phyloP scores from a whole-genome alignment of 2,329 filamentous ascomycete species.

The Aspergillus udagawae region DNA sequence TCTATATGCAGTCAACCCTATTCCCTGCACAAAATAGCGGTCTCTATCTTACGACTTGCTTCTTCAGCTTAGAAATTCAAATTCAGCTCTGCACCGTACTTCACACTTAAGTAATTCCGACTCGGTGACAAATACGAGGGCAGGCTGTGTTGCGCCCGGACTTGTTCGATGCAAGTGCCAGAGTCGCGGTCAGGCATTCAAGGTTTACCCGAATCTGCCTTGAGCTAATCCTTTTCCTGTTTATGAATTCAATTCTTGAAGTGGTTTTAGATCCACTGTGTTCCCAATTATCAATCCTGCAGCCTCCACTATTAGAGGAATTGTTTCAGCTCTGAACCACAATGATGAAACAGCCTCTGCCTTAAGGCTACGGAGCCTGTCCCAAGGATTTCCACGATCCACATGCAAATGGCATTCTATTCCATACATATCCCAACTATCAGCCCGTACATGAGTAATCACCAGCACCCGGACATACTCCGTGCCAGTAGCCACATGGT shows the following conservation, averaged over 20 bases:
- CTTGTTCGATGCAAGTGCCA: background rate
- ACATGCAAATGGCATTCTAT: background rate
- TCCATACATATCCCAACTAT: background rate
- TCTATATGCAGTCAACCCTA: constrained; percentile 5
- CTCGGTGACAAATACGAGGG: background rate
- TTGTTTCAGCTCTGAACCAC: background rate
- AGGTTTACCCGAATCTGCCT: background rate
- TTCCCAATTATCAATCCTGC: too few relatives aligned
- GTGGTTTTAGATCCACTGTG: background rate
- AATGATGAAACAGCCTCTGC: background rate
- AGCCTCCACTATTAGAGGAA: background rate
- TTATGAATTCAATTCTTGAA: background rate
- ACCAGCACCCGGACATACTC: background rate
- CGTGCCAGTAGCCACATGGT: background rate
- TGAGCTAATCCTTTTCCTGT: background rate
- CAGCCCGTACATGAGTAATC: background rate
- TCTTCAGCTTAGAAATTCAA: background rate
- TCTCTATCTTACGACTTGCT: background rate
- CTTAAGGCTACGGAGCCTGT: background rate
- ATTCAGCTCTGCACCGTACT: background rate
- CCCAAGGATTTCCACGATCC: too few relatives aligned
- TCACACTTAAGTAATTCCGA: background rate
- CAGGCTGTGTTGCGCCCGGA: background rate
- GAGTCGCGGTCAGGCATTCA: background rate
- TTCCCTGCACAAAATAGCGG: constrained; percentile 2